Conservation (phyloP, 441 rosid species). For the Eugenia klotzschiana region DNA sequence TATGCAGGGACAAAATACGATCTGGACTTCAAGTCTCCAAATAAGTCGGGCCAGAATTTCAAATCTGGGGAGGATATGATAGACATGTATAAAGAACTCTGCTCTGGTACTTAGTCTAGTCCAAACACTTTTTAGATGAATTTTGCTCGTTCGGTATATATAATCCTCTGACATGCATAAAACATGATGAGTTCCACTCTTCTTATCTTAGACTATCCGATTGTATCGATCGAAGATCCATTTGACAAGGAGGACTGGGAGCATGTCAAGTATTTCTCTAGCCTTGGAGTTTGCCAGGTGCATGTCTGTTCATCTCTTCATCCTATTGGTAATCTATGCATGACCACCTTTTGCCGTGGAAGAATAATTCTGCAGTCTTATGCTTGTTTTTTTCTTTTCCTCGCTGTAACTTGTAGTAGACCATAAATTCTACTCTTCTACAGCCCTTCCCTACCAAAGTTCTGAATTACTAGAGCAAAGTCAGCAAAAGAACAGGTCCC, state of each 20-base stretch:
- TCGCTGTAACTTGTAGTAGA: background rate
- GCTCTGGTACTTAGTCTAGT: conserved; percentile 42
- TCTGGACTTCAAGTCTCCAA: conserved; percentile 59
- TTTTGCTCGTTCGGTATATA: background rate
- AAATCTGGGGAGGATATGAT: conserved; percentile 93
- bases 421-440: background rate
- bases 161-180: background rate
- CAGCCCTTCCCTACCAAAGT: background rate
- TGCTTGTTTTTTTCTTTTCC: background rate
- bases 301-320: conserved; percentile 4
- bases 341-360: background rate
- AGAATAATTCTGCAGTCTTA: background rate
- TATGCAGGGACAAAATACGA: conserved; percentile 80
- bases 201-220: conserved; percentile 50
- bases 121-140: background rate
- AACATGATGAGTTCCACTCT: background rate
- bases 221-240: conserved; percentile 88
- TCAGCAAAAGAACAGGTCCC: background rate
- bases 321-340: background rate
- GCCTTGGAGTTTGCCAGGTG: conserved; percentile 93
- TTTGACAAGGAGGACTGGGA: conserved; percentile 99
- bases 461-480: background rate
- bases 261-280: conserved; percentile 52
- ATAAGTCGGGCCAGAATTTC: conserved; percentile 75
- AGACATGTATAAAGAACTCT: conserved; percentile 74